Base-by-base conservation (phyloP, 2,329 filamentous ascomycete species). In the Diaporthe citrichinensis region DNA sequence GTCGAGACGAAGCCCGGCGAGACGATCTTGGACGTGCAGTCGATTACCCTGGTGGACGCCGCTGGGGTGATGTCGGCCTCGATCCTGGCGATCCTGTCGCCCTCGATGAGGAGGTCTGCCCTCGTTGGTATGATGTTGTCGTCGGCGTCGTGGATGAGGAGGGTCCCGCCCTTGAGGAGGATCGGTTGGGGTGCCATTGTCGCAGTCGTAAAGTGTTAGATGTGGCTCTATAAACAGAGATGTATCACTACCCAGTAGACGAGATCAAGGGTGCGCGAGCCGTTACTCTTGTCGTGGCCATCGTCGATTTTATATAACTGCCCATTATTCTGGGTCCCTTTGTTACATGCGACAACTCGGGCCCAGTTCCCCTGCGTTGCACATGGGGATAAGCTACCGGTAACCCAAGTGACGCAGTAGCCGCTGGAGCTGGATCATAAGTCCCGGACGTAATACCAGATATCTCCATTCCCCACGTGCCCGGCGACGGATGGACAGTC, bases 1-100 rank as follows among this genome's bases (percentile, higher is more conserved):
- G 85, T 85, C 77, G 86, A 84, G 62, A 87, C 80, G 77, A 87
- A 86, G 2, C 86, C 86, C 0, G 86, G 84, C 2, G 81, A 84
- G 51, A 86, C 78, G 31, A 87, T 81, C 75, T 84, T 85, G 77
- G 79, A 81, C 0, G 79, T 79, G 65, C 84, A 87, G 76, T 88
- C 84, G 36, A 88, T 81, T 4, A 87, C 75, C 39, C 80, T 76
- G 0, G 78, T 75, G 9, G 72, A 44, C 0, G 39, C 28, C 55
- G 71, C 44, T 1, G 25, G 44, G 4, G 51, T 20, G 46, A 78
- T 55, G 20, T 72, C 59, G 12, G 55, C 39, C 9, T 44, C 51
- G 67, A 77, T 74, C 31, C 41, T 17, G 46, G 57, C 25, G 53
- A 74, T 76, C 36, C 39, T 72, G n/a, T 65, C 57, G 49, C 61